A percentile compares a stretch with the other conserved stretches of the same genome.
phyloP scores from a whole-genome alignment of 331 rosid species.

The Spiraea crenata region DNA sequence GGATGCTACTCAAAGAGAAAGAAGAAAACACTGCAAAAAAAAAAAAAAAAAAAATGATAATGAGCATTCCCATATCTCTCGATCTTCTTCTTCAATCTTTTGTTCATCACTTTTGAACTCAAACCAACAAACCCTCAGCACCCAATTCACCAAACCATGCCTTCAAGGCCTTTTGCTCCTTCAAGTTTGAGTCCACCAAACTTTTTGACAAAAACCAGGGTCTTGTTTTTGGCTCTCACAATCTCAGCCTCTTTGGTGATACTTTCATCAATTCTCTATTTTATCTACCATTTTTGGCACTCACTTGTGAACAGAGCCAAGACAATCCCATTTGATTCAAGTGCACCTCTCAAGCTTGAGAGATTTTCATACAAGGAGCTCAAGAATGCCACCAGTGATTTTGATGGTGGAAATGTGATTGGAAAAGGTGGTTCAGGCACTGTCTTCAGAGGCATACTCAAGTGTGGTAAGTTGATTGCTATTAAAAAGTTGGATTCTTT shows the following conservation, averaged over 20 bases:
- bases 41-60: not conserved
- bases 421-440: slow-evolving; percentile 98
- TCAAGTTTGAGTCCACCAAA: slow-evolving; percentile 29
- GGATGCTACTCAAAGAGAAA: slow-evolving; percentile 44
- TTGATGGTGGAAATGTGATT: slow-evolving; percentile 60
- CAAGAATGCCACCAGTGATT: slow-evolving; percentile 66
- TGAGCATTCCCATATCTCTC: slow-evolving; percentile 16
- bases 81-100: slow-evolving; percentile 20
- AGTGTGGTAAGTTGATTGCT: slow-evolving; percentile 71
- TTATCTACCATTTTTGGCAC: slow-evolving; percentile 71
- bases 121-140: slow-evolving; percentile 25
- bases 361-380: slow-evolving; percentile 81
- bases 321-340: slow-evolving; percentile 79
- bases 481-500: slow-evolving; percentile 66
- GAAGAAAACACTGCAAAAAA: slow-evolving; percentile 15
- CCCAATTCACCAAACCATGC: slow-evolving; percentile 46
- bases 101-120: slow-evolving; percentile 27
- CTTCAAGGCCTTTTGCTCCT: slow-evolving; percentile 58
- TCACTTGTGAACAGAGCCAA: slow-evolving; percentile 62
- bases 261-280: slow-evolving; percentile 65
- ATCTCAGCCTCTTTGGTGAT: slow-evolving; percentile 77
- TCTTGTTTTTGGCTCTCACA: slow-evolving; percentile 71
- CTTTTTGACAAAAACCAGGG: slow-evolving; percentile 57
- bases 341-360: slow-evolving; percentile 78
- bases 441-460: slow-evolving; percentile 70